Evolutionary conservation across 768 basidiomycete species (phyloP), one percentile per base, ranked within the genome.

Genomic region (Amanita pallidorosea): DNA sequence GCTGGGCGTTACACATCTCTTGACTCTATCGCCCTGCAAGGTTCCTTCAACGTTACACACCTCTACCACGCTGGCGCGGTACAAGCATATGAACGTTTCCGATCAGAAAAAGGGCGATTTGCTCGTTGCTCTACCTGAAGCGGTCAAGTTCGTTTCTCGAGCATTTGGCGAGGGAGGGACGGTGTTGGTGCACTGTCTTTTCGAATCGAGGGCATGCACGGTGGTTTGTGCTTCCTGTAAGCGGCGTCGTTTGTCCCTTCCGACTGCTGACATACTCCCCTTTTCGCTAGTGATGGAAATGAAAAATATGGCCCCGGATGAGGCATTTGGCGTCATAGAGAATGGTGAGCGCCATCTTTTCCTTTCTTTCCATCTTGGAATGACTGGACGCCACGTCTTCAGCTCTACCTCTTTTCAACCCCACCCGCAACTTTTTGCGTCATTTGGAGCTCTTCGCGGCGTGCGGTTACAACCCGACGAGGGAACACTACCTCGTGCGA

Each of bases 361-460:
- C 5, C 27, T 3, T 29, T 33, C 33, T 33, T 33, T 11, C 33
- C 11, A 33, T 12, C 33, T 13, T 33, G 33, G 13, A 33, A 33
- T 40, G 12, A 22, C 18, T 7, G n/a, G n/a, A 15, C 6, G 6
- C 13, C 25, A 17, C 12, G 12, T 25, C 17, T n/a, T 2, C 17
- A 77, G 79, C 69, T 7, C 66, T 81, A 7, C 79, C 80, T 4
- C 65, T 81, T 3, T 81, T 79, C 61, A 72, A 74, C 53, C 68
- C 71, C 12, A 76, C 78, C 0, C 54, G 60, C 25, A 63, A 64
- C 45, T 78, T 81, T 58, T 70, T 61, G 17, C 69, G 67, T 2
- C 71, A 74, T 44, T 67, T 81, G 4, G 70, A 76, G 45, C 40
- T 74, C 13, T 79, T 76, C 51, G 62, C 66, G 17, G 67, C 69